Evolutionary conservation across 768 basidiomycete species (phyloP).

Genomic region (Solioccasus polychromus): DNA sequence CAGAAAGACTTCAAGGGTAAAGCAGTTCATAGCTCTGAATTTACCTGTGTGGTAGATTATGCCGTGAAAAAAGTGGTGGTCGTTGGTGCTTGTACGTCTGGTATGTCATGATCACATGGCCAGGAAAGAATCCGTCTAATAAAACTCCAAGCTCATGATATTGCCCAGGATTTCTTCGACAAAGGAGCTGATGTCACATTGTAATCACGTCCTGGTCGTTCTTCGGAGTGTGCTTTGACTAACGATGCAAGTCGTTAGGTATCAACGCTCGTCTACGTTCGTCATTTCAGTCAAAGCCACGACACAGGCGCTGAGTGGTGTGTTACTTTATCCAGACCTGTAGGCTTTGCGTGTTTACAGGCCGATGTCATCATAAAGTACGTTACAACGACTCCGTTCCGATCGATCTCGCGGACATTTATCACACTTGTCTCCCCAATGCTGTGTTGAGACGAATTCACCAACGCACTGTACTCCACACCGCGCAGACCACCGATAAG

Average conservation of each 20-base stretch:
- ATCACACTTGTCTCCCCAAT: slow-evolving; percentile 15
- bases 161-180: slow-evolving; percentile 35
- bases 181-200: slow-evolving; percentile 31
- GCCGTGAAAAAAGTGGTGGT: slow-evolving; percentile 63
- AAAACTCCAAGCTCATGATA: slow-evolving; percentile 30
- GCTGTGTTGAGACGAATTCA: slow-evolving; percentile 13
- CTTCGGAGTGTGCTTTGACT: not conserved
- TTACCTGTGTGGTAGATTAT: slow-evolving; percentile 47
- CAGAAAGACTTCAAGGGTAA: slow-evolving; percentile 54
- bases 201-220: too few species aligned
- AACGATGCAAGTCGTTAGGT: slow-evolving; percentile 8
- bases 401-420: slow-evolving; percentile 21
- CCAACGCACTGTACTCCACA: slow-evolving; percentile 16
- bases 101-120: slow-evolving; percentile 34
- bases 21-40: slow-evolving; percentile 49
- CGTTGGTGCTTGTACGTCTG: slow-evolving; percentile 67
- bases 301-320: slow-evolving; percentile 10
- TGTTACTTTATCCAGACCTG: not conserved
- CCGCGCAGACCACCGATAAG: slow-evolving; percentile 27
- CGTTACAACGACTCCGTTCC: slow-evolving; percentile 20
- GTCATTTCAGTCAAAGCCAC: slow-evolving; percentile 16
- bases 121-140: slow-evolving; percentile 11
- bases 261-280: slow-evolving; percentile 25
- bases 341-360: not conserved
- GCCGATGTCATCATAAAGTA: slow-evolving; percentile 4